Conservation (phyloP, 345 rosid species). For the Sapria himalayana region DNA sequence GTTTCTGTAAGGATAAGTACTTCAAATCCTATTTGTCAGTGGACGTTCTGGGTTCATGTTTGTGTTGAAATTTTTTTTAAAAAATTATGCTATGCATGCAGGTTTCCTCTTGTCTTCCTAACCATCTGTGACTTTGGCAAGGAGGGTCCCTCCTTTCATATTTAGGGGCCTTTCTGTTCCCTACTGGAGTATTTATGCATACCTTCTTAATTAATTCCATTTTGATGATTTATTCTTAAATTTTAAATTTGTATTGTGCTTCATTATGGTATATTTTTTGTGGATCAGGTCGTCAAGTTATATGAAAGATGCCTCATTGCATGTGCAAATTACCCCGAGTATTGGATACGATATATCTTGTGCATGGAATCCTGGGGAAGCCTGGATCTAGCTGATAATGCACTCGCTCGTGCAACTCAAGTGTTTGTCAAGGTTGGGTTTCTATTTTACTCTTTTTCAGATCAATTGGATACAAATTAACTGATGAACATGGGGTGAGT, state of each 20-base stretch:
- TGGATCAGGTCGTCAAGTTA: constrained; percentile 59
- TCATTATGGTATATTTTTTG: too few relatives aligned
- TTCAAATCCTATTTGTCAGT: constrained; percentile 63
- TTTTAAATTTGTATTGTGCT: constrained; percentile 8
- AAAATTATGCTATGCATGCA: constrained; percentile 90
- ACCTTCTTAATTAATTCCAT: constrained; percentile 36
- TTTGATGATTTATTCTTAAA: constrained; percentile 1
- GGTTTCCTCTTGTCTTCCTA: constrained; percentile 88
- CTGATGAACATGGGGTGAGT: too few relatives aligned
- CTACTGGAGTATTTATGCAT: constrained; percentile 66
- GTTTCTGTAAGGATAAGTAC: constrained; percentile 93
- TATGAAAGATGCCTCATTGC: constrained; percentile 93
- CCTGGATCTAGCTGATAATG: constrained; percentile 73
- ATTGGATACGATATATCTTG: constrained; percentile 74
- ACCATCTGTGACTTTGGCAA: constrained; percentile 84
- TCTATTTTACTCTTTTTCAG: too few relatives aligned
- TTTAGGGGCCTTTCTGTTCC: constrained; percentile 80
- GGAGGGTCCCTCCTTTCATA: constrained; percentile 82
- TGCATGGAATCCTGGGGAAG: constrained; percentile 67
- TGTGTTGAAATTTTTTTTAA: constrained; percentile 30
- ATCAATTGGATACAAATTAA: too few relatives aligned
- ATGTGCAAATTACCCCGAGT: constrained; percentile 86
- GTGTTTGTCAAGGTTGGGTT: constrained; percentile 80
- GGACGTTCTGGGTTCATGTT: constrained; percentile 55
- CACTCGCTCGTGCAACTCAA: constrained; percentile 81